Evolutionary conservation across 75 land plant species (phyloP).

Genomic region (Cryptomeria japonica): DNA sequence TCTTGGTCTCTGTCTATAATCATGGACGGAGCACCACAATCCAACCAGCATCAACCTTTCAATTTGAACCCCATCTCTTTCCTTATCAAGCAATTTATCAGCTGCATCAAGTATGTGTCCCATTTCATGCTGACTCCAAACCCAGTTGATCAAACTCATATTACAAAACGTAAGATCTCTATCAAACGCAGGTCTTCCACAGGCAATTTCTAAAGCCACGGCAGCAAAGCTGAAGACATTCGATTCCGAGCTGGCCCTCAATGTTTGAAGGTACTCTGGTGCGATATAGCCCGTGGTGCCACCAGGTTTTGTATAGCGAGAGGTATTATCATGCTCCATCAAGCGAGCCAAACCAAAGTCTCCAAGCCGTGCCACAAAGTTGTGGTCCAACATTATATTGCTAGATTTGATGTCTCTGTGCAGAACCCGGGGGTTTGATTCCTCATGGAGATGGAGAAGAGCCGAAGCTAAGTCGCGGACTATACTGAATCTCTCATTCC

Average conservation of each 20-base stretch:
- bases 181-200: conserved; percentile 2
- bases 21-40: neutral
- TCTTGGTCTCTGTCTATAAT: too few species aligned
- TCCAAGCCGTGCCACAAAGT: conserved; percentile 19
- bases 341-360: conserved; percentile 26
- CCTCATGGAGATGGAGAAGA: conserved; percentile 22
- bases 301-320: conserved; percentile 18
- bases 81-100: conserved; percentile 29
- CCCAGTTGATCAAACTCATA: conserved; percentile 40
- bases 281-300: conserved; percentile 45
- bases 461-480: neutral
- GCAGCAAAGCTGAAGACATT: conserved; percentile 26
- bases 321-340: conserved; percentile 12
- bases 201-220: neutral
- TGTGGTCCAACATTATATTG: conserved; percentile 24
- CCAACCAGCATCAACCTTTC: conserved; percentile 1
- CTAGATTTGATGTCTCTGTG: conserved; percentile 22
- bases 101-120: conserved; percentile 40
- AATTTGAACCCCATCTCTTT: neutral
- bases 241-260: conserved; percentile 27
- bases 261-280: conserved; percentile 23
- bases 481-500: too few species aligned
- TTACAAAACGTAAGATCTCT: neutral
- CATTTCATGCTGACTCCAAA: conserved; percentile 49
- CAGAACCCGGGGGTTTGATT: conserved; percentile 14